Base-by-base conservation (phyloP, 78 protist genomes). In the Planoprotostelium fungivorum region DNA sequence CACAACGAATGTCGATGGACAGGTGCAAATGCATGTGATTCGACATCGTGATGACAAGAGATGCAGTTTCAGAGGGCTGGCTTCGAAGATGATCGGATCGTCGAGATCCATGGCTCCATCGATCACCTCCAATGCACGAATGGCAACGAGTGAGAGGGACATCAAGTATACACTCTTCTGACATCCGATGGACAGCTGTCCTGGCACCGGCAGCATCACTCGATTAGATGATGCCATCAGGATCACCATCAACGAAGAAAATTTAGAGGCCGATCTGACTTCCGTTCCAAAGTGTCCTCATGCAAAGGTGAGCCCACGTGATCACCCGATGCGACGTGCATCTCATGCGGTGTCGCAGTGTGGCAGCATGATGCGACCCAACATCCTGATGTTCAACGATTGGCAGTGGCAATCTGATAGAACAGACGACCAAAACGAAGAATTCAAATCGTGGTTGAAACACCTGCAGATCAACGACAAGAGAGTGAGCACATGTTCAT, bases 51-150 rank as follows among this genome's bases (percentile, higher is more conserved):
- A 16, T 16, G 5, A 16, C n/a, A n/a, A 51, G 16, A 5, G 73
- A 51, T 25, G 16, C 73, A 84, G 87, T 89, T 89, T 89, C 89
- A 85, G 87, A 89, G 86, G 87, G 90, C 90, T 10, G 87, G 87
- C n/a, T 89, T 84, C 86, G 85, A 89, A 25, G 84, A 16, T 31
- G 10, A 89, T 10, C 1, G 23, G n/a, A 89, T 89, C 37, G 34
- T 63, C 34, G 90, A 89, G 36, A 34, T 31, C 28, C 90, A 89
- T 86, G 90, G 90, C 9, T 36, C 38, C 87, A 63, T 89, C 35
- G 38, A 84, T 28, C 25, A 85, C 10, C 1, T 89, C 1, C 90
- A 89, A 85, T 35, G 87, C 87, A 23, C 63, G 87, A 37, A 35
- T 37, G 29, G 34, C n/a, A n/a, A 51, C 73, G 16, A 51, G 73